Evolutionary conservation across 1,284 basidiomycete species (phyloP), one percentile per base, ranked within the genome.

Genomic region (Ceratorhiza oryzae-sativae): DNA sequence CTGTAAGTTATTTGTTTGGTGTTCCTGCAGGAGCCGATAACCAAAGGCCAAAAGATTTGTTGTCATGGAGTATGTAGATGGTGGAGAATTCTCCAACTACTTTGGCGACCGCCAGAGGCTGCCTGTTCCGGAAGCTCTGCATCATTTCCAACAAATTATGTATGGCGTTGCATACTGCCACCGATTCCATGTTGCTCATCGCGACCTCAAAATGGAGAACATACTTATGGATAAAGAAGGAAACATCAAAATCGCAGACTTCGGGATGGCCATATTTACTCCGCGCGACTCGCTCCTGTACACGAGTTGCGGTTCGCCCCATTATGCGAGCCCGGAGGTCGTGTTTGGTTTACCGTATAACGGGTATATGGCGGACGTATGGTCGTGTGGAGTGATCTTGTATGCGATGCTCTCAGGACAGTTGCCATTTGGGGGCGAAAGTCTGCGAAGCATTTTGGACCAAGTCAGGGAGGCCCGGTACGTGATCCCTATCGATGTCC

Each of bases 251-350:
- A 91, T 99, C 34, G 96, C 95, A 2, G 97, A 99, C 82, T 99
- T 99, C 81, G 97, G 97, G 20, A 97, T 99, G 94, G 97, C 97
- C 1, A 92, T 92, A n/a, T 95, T 94, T 89, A 92, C 93, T 76
- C 86, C 87, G 25, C 60, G 67, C 27, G 75, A 75, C n/a, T 79
- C 86, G 25, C 80, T 97, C 81, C 86, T 98, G 68, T 88, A 90
- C 79, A 99, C 97, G 0, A 91, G 91, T 46, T 99, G 97, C 77
- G 97, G 97, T 36, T 94, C 91, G 76, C 97, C 97, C 49, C 97
- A 99, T 80, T 99, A 99, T 76, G 96, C 96, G 46, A 92, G 92
- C n/a, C 97, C 97, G 1, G 97, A 99, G 83, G 92, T 99, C 73
- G 89, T 93, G 79, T 86, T 86, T 80, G 94, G 94, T 20, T 84